phyloP scores from a whole-genome alignment of 2,329 filamentous ascomycete genomes.

The Xylaria multiplex region DNA sequence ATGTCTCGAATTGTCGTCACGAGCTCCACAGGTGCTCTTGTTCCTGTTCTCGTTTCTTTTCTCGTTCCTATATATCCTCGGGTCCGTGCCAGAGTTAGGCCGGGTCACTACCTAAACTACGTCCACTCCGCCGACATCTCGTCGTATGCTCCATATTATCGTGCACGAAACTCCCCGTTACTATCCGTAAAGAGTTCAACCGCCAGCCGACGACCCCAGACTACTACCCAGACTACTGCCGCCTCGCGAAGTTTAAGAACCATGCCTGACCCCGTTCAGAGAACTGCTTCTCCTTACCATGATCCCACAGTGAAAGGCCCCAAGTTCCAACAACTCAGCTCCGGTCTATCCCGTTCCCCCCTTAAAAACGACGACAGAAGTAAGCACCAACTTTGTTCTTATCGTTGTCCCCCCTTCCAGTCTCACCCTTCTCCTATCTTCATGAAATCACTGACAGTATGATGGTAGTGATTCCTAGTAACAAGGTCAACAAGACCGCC shows the following conservation, averaged over 20 bases:
- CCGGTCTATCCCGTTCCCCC: constrained; percentile 48
- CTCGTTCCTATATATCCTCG: constrained; percentile 53
- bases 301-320: constrained; percentile 58
- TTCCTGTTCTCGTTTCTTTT: constrained; percentile 24
- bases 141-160: constrained; percentile 47
- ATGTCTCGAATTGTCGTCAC: constrained; percentile 47
- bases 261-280: constrained; percentile 54
- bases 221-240: constrained; percentile 39
- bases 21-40: constrained; percentile 45
- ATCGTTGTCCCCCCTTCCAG: neutral
- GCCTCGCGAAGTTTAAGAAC: constrained; percentile 47
- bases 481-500: constrained; percentile 85
- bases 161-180: constrained; percentile 46
- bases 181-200: constrained; percentile 46
- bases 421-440: constrained; percentile 11
- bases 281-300: constrained; percentile 57
- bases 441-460: constrained; percentile 37
- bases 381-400: constrained; percentile 28
- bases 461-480: constrained; percentile 62
- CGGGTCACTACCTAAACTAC: constrained; percentile 44
- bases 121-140: constrained; percentile 45
- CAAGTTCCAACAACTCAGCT: constrained; percentile 53
- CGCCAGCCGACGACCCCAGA: constrained; percentile 36
- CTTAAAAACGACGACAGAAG: constrained; percentile 43
- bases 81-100: constrained; percentile 48